Percentiles rank a stretch among this genome's conserved stretches.
Conservation (phyloP, 805 yeast species). For the Jamesozyma gamospora region DNA sequence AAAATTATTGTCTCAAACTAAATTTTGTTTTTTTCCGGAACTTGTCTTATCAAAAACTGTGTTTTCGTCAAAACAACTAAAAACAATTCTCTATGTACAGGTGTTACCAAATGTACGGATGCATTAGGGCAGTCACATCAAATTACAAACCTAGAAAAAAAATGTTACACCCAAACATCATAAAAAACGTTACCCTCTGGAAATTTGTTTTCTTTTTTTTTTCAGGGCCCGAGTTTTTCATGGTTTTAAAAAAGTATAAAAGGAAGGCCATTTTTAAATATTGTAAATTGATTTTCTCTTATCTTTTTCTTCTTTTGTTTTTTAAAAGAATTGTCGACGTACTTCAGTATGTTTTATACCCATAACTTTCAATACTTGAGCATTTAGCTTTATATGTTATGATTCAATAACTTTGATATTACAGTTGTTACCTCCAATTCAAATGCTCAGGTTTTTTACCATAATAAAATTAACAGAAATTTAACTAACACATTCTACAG, state of each 20-base stretch:
- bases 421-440: neutral
- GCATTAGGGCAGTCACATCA: neutral
- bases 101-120: neutral
- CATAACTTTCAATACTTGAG: constrained; percentile 5
- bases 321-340: constrained; percentile 68
- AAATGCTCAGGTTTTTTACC: too few relatives aligned
- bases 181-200: neutral
- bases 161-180: neutral
- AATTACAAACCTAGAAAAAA: neutral
- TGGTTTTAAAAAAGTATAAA: constrained; percentile 16
- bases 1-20: too few relatives aligned
- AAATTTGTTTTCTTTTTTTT: neutral
- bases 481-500: constrained; percentile 41
- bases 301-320: constrained; percentile 1
- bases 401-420: neutral
- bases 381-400: neutral
- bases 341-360: constrained; percentile 60
- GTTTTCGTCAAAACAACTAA: too few relatives aligned
- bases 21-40: too few relatives aligned
- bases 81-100: too few relatives aligned
- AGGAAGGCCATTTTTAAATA: constrained; percentile 5
- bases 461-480: constrained; percentile 6
- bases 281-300: neutral
- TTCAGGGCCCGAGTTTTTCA: neutral
- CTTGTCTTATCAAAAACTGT: too few relatives aligned